Base-by-base conservation (phyloP, 2,329 filamentous ascomycete genomes). In the Macrophomina phaseolina region DNA sequence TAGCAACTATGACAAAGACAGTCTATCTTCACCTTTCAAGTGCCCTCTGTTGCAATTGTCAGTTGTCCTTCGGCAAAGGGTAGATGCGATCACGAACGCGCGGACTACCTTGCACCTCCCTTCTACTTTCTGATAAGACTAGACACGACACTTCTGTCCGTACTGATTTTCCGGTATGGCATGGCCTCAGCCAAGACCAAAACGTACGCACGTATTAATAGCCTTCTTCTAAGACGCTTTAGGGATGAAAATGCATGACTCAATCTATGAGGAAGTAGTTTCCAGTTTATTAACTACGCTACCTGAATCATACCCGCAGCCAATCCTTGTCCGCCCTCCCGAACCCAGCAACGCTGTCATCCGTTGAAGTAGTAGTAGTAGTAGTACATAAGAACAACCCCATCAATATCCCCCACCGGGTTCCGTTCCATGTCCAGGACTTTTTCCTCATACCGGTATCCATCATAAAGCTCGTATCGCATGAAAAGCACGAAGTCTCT, bases 401-500 rank as follows among this genome's bases (percentile, higher is more conserved):
- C 49, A 52, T 36, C 45, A 64, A 53, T 23, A 36, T 34, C n/a
- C 36, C 38, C 4, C 11, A 30, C 36, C 61, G 18, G 32, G 42
- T 42, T 52, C 16, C 12, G 28, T 23, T 28, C 23, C 18, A 14
- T 16, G 30, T 14, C 18, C 30, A 36, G 18, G 8, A 28, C 14
- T 30, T 46, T 46, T 23, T 45, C 32, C 32, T 28, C 18, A 32
- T 34, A n/a, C 28, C 23, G 45, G 38, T 64, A 32, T 45, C 48
- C 48, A 52, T 64, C 61, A 30, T 64, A 53, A 55, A 64, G 38
- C 61, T 64, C 61, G 49, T 64, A 32, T 45, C 61, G 48, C 61
- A 16, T 64, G 49, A 53, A 62, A 49, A 30, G 32, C 16, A 38
- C n/a, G 42, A 62, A 62, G 11, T 36, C 9, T 38, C n/a, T 11